Evolutionary conservation across 805 yeast species (phyloP).

Genomic region (Candida silvatica): DNA sequence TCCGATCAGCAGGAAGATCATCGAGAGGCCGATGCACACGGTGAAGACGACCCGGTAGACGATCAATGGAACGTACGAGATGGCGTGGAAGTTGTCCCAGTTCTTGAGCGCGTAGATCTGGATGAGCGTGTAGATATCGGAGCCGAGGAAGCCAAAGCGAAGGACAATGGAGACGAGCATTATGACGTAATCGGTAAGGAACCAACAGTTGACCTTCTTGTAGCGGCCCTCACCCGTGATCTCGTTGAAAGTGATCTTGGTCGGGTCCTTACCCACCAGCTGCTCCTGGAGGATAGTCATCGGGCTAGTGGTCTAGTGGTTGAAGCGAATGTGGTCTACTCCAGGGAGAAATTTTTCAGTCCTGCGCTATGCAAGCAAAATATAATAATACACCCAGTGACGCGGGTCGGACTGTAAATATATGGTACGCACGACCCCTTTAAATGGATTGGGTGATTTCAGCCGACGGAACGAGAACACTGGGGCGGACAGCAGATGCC

Average conservation of each 20-base stretch:
- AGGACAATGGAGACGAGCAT: constrained; percentile 35
- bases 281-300: constrained; percentile 4
- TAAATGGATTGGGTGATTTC: too few species aligned
- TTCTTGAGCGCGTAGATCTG: constrained; percentile 61
- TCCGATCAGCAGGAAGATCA: constrained; percentile 49
- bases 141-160: constrained; percentile 43
- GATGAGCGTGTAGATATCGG: constrained; percentile 76
- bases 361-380: too few species aligned
- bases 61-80: constrained; percentile 22
- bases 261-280: constrained; percentile 11
- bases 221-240: constrained; percentile 22
- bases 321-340: neutral
- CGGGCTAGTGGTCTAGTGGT: neutral
- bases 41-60: constrained; percentile 25
- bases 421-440: too few species aligned
- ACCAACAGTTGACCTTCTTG: constrained; percentile 31
- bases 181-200: constrained; percentile 34
- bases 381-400: too few species aligned
- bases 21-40: constrained; percentile 70
- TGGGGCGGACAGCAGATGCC: too few species aligned
- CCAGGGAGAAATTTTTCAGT: neutral
- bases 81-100: constrained; percentile 24
- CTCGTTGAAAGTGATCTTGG: constrained; percentile 19
- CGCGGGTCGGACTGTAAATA: too few species aligned
- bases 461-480: too few species aligned